These are phyloP conservation scores for Paraurostyla sp. DNA, from an alignment of 73 alveolate genomes.

Conservation along the genomic window DNA sequence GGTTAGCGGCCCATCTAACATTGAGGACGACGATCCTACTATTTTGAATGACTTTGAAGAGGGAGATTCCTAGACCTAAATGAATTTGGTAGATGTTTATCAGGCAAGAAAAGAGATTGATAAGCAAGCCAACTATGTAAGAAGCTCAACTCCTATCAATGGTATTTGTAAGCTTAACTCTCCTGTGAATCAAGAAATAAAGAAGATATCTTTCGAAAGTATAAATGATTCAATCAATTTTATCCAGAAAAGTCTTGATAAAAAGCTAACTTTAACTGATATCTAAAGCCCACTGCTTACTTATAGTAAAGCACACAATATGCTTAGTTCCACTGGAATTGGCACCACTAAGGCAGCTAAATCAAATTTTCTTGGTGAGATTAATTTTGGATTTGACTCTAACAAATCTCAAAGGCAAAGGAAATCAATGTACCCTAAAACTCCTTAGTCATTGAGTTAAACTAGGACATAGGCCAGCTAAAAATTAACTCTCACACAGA, in stretches of 20 bases:
- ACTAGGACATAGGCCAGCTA: no score
- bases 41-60: conserved; percentile 2
- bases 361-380: no score
- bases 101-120: neutral
- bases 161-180: conserved; percentile 1
- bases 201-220: neutral
- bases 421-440: no score
- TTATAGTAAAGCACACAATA: no score
- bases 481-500: no score
- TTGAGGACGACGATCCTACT: conserved; percentile 16
- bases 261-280: neutral
- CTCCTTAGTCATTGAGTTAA: no score
- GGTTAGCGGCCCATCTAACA: neutral
- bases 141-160: conserved; percentile 19
- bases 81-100: neutral
- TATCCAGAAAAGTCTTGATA: neutral
- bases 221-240: neutral
- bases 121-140: neutral
- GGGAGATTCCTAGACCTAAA: neutral
- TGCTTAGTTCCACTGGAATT: no score
- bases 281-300: neutral
- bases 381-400: no score
- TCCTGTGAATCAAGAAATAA: neutral
- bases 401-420: no score
- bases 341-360: no score